phyloP scores from a whole-genome alignment of 805 yeast species.

The Brettanomyces nanus region DNA sequence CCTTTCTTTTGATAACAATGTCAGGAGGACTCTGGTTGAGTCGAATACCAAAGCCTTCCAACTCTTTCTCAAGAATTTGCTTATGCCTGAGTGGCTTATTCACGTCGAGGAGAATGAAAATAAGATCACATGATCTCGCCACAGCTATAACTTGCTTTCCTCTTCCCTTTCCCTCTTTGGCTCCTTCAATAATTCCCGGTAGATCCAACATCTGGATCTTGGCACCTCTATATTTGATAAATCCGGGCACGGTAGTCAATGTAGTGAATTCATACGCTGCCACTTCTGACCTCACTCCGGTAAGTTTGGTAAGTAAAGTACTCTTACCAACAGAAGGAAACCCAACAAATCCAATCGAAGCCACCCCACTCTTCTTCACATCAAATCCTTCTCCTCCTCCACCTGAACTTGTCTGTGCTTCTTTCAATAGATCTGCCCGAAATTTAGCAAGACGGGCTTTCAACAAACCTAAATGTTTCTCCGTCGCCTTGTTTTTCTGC shows the following conservation, averaged over 20 bases:
- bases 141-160: slow-evolving; percentile 98
- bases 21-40: slow-evolving; percentile 90
- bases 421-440: slow-evolving; percentile 81
- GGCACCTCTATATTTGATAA: slow-evolving; percentile 92
- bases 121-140: slow-evolving; percentile 92
- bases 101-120: slow-evolving; percentile 91
- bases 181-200: slow-evolving; percentile 88
- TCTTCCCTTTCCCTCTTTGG: slow-evolving; percentile 86
- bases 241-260: slow-evolving; percentile 95
- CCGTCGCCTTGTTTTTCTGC: slow-evolving; percentile 96
- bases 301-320: slow-evolving; percentile 76
- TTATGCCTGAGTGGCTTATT: slow-evolving; percentile 94
- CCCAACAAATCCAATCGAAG: slow-evolving; percentile 95
- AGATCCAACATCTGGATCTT: slow-evolving; percentile 92
- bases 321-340: slow-evolving; percentile 94
- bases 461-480: slow-evolving; percentile 93
- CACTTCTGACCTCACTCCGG: slow-evolving; percentile 96
- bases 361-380: slow-evolving; percentile 98
- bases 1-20: slow-evolving; percentile 84
- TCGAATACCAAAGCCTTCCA: slow-evolving; percentile 97
- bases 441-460: slow-evolving; percentile 95
- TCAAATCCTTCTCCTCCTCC: slow-evolving; percentile 94
- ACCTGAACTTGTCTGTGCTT: slow-evolving; percentile 74
- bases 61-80: slow-evolving; percentile 85
- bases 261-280: slow-evolving; percentile 98